These are phyloP conservation scores for Odontarrhena argentea DNA, from an alignment of 345 rosid genomes.

Conservation along the genomic window DNA sequence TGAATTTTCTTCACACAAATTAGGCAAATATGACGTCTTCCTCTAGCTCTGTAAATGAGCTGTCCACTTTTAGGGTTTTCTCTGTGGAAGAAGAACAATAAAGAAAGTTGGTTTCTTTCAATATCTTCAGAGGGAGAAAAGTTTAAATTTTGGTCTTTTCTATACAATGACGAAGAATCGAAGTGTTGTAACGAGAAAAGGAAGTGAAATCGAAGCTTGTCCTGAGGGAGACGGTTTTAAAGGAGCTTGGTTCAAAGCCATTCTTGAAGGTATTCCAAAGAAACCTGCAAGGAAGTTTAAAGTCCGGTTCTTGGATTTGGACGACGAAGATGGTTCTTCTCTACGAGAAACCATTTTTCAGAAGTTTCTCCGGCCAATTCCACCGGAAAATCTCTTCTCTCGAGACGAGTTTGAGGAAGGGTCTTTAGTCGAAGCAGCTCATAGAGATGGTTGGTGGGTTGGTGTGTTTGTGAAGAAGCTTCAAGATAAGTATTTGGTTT, in stretches of 20 bases:
- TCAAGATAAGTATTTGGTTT: slow-evolving; percentile 3
- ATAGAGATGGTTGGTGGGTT: slow-evolving; percentile 9
- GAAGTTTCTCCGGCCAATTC: slow-evolving; percentile 1
- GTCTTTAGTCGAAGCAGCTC: neutral
- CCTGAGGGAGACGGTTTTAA: neutral
- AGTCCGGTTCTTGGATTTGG: slow-evolving; percentile 42
- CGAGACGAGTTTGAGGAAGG: neutral
- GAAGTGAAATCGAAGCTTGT: too few relatives aligned
- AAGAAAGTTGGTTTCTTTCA: too few relatives aligned
- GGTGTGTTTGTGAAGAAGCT: slow-evolving; percentile 6
- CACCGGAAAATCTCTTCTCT: slow-evolving; percentile 4
- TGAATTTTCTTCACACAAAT: too few relatives aligned
- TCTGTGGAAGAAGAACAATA: too few relatives aligned
- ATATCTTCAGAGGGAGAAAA: too few relatives aligned
- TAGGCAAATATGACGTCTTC: too few relatives aligned
- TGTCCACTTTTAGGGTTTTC: too few relatives aligned
- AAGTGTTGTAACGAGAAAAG: too few relatives aligned
- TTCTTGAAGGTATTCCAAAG: neutral
- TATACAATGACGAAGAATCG: too few relatives aligned
- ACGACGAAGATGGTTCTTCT: slow-evolving; percentile 44
- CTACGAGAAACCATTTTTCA: neutral
- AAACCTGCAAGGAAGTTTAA: slow-evolving; percentile 27
- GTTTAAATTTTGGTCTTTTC: too few relatives aligned
- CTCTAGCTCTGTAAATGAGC: too few relatives aligned
- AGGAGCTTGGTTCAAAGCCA: slow-evolving; percentile 11